phyloP scores from a whole-genome alignment of 345 rosid species.

The Erysimum cheiranthoides region DNA sequence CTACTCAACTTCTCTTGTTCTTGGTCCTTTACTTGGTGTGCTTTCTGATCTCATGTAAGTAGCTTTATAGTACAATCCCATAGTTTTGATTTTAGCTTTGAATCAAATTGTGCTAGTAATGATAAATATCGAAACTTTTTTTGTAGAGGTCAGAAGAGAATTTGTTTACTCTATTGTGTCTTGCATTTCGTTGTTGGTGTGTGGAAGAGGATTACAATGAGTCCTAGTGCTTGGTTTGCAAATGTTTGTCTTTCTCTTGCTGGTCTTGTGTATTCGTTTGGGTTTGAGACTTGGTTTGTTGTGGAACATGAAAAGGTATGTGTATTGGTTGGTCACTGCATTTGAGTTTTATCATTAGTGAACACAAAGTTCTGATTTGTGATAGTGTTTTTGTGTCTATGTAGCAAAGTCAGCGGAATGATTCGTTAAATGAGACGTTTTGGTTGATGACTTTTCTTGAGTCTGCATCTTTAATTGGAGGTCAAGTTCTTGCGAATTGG shows the following conservation, averaged over 20 bases:
- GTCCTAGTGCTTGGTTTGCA: conserved; percentile 64
- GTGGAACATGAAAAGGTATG: conserved; percentile 87
- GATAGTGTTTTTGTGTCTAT: conserved; percentile 10
- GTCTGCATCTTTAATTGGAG: conserved; percentile 72
- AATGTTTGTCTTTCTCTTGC: conserved; percentile 72
- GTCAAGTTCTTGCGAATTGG: conserved; percentile 84
- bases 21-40: conserved; percentile 67
- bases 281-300: conserved; percentile 89
- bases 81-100: neutral
- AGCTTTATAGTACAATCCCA: conserved; percentile 1
- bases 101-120: neutral
- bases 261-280: conserved; percentile 67
- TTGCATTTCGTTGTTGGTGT: conserved; percentile 75
- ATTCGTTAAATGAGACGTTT: conserved; percentile 75
- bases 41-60: conserved; percentile 85
- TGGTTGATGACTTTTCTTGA: conserved; percentile 92
- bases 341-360: neutral
- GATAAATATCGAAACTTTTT: conserved; percentile 16
- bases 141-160: conserved; percentile 79
- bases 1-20: conserved; percentile 59
- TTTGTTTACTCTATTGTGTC: conserved; percentile 68
- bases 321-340: neutral
- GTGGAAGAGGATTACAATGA: conserved; percentile 69
- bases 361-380: neutral
- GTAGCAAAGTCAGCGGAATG: conserved; percentile 87